Percentiles rank a stretch among this genome's conserved stretches.
Evolutionary conservation across 345 rosid species (phyloP).

Genomic region (Euphorbia tirucalli): DNA sequence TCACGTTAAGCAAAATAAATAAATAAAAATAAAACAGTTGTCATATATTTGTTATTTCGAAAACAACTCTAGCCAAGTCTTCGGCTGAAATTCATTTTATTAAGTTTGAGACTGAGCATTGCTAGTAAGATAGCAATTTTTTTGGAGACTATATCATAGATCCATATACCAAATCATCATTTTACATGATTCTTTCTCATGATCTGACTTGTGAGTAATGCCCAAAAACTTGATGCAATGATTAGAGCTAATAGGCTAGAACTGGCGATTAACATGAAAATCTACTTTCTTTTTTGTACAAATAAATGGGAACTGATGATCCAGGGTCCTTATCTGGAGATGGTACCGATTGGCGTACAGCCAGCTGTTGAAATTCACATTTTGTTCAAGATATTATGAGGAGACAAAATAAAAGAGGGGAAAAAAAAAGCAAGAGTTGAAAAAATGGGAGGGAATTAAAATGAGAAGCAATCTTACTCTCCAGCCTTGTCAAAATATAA

Average conservation of each 20-base stretch:
- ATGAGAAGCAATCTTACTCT: constrained; percentile 59
- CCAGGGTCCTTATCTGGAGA: background rate
- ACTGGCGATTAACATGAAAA: constrained; percentile 6
- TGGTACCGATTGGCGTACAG: background rate
- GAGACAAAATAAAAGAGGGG: constrained; percentile 6
- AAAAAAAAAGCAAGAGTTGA: background rate
- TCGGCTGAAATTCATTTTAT: constrained; percentile 1
- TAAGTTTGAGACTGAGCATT: background rate
- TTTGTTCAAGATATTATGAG: background rate
- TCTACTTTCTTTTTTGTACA: background rate
- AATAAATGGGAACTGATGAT: background rate
- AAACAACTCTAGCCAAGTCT: background rate
- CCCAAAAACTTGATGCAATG: background rate
- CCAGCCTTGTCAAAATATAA: constrained; percentile 81
- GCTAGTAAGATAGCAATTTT: background rate
- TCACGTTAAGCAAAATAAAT: background rate
- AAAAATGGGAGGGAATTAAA: background rate
- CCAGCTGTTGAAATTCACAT: background rate
- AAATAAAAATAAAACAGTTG: background rate
- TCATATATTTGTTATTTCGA: background rate
- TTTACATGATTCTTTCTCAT: background rate
- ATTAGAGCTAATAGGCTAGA: background rate
- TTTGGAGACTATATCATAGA: background rate
- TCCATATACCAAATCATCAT: background rate
- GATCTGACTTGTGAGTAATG: background rate